These are phyloP conservation scores for Euphorbia peplus DNA, from an alignment of 345 rosid genomes.

Conservation along the genomic window DNA sequence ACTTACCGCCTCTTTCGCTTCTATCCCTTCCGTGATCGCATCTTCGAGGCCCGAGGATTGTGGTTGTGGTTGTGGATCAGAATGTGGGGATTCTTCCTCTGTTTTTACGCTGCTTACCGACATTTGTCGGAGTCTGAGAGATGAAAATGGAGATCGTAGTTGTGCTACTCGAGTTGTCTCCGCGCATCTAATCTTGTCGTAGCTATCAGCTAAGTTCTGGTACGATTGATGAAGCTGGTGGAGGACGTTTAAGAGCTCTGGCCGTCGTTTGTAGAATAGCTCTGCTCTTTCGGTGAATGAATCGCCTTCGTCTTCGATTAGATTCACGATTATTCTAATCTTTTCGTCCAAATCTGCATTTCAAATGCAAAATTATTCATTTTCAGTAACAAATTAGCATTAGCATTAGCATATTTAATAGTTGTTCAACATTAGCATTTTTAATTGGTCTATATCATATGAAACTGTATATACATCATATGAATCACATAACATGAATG, in stretches of 20 bases:
- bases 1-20: background rate
- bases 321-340: slow-evolving; percentile 13
- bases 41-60: background rate
- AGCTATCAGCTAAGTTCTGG: slow-evolving; percentile 20
- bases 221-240: slow-evolving; percentile 20
- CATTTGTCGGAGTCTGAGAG: background rate
- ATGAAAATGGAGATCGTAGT: slow-evolving; percentile 4
- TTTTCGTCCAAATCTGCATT: slow-evolving; percentile 27
- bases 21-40: background rate
- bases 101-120: background rate
- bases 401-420: no score
- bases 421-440: no score
- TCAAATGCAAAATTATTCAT: background rate
- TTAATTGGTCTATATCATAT: no score
- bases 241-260: slow-evolving; percentile 18
- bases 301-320: slow-evolving; percentile 27
- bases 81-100: slow-evolving; percentile 4
- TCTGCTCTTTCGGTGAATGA: slow-evolving; percentile 27
- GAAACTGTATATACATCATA: no score
- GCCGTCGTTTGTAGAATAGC: slow-evolving; percentile 25
- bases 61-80: background rate
- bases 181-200: slow-evolving; percentile 17
- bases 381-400: no score
- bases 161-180: slow-evolving; percentile 1
- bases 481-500: no score